A percentile compares a stretch with the other conserved stretches of the same genome.
Conservation (phyloP, 148 eudicot genomes). For the Talinum fruticosum region DNA sequence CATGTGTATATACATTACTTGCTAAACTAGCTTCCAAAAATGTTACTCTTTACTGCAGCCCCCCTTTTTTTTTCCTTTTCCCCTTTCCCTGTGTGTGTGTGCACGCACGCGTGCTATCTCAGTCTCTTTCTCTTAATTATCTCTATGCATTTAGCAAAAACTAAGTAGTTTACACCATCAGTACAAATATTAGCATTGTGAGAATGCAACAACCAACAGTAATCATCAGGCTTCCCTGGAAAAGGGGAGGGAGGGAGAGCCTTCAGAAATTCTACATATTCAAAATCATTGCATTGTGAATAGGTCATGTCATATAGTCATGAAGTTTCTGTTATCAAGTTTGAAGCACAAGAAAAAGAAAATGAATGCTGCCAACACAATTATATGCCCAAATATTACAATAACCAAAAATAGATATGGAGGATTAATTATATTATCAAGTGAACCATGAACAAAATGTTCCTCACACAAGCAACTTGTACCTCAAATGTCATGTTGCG, state of each 20-base stretch:
- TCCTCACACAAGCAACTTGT: conserved; percentile 14
- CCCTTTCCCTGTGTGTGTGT: no score
- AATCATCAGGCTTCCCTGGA: not conserved
- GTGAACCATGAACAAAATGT: not conserved
- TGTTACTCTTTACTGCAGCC: no score
- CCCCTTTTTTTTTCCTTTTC: no score
- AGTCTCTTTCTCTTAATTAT: no score
- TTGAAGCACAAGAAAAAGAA: not conserved
- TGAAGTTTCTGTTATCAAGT: not conserved
- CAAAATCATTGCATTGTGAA: not conserved
- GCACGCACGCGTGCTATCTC: no score
- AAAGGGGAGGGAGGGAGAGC: not conserved
- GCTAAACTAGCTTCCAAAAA: no score
- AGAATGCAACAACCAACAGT: not conserved
- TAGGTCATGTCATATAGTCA: not conserved
- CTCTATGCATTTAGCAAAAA: no score
- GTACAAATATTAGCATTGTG: not conserved
- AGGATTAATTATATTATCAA: not conserved
- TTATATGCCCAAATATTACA: not conserved
- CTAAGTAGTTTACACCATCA: no score
- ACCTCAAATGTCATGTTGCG: conserved; percentile 98
- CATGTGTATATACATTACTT: no score
- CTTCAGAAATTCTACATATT: not conserved
- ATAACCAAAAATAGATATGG: not conserved
- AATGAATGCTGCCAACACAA: not conserved